Conservation (phyloP, 2,329 filamentous ascomycete species). For the Hymenotorrendiella dingleyae region DNA sequence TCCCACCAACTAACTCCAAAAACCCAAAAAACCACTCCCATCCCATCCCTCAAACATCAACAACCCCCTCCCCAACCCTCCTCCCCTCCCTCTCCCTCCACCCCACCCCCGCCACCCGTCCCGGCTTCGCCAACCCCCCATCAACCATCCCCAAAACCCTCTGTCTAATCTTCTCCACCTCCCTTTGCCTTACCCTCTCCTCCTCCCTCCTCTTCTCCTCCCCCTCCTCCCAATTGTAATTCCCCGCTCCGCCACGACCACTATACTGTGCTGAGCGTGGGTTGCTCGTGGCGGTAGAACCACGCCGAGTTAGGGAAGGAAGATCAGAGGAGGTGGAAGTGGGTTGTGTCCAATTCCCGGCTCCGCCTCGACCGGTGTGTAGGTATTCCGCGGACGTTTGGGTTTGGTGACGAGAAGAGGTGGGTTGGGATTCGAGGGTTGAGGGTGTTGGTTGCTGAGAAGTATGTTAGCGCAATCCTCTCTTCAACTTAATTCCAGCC, state of each 20-base stretch:
- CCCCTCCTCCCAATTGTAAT: conserved; percentile 36
- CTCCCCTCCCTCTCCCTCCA: conserved; percentile 9
- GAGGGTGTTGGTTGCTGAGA: conserved; percentile 4
- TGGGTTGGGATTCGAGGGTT: conserved; percentile 29
- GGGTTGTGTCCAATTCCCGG: conserved; percentile 50
- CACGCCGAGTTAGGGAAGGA: neutral
- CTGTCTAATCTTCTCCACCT: conserved; percentile 30
- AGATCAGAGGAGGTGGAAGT: conserved; percentile 8
- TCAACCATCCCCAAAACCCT: conserved; percentile 43
- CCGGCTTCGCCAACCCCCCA: conserved; percentile 40
- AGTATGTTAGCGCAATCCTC: neutral
- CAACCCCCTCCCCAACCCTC: neutral
- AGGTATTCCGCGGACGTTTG: conserved; percentile 33
- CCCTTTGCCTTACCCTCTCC: conserved; percentile 19
- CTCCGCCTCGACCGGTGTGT: conserved; percentile 50
- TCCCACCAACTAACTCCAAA: too few relatives aligned
- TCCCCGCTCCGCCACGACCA: conserved; percentile 54
- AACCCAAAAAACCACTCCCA: neutral
- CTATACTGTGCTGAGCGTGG: conserved; percentile 12
- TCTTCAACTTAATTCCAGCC: too few relatives aligned
- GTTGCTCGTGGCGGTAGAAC: neutral
- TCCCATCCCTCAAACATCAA: neutral
- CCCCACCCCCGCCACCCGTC: conserved; percentile 35
- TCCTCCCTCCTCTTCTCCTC: conserved; percentile 32
- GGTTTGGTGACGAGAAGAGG: conserved; percentile 21